phyloP scores from a whole-genome alignment of 1,284 basidiomycete species.

The Cronartium quercuum region DNA sequence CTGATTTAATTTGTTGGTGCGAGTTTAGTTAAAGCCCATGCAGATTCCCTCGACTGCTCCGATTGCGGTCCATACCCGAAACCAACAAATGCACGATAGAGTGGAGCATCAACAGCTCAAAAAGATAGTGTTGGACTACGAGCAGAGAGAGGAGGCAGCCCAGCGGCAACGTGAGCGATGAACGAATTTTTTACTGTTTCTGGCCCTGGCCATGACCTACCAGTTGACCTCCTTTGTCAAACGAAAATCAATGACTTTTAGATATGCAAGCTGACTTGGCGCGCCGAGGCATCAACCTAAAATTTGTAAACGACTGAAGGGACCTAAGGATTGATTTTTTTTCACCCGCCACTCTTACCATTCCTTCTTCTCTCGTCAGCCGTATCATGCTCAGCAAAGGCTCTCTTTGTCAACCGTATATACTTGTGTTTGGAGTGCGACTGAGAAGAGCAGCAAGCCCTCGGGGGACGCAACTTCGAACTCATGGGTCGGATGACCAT shows the following conservation, averaged over 20 bases:
- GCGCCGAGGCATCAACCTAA: constrained; percentile 24
- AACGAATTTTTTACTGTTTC: not conserved
- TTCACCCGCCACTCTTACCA: too few species aligned
- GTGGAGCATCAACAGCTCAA: constrained; percentile 94
- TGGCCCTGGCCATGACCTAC: not conserved
- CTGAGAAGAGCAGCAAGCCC: too few species aligned
- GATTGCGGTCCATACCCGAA: constrained; percentile 77
- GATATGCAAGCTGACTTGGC: constrained; percentile 25
- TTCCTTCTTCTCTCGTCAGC: too few species aligned
- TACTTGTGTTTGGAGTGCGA: too few species aligned
- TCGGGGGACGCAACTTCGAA: too few species aligned
- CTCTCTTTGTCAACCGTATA: too few species aligned
- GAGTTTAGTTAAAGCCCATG: constrained; percentile 65
- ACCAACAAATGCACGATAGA: constrained; percentile 81
- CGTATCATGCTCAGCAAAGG: too few species aligned
- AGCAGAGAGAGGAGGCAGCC: constrained; percentile 50
- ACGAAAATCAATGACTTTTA: not conserved
- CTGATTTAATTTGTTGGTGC: not conserved
- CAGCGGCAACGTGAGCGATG: constrained; percentile 48
- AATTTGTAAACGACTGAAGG: constrained; percentile 17
- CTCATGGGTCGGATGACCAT: too few species aligned
- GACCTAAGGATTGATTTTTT: too few species aligned
- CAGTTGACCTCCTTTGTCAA: not conserved
- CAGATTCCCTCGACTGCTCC: constrained; percentile 78
- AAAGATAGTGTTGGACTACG: constrained; percentile 64